Evolutionary conservation across 345 rosid species (phyloP), one percentile per base, ranked within the genome.

Genomic region (Populus tremula): DNA sequence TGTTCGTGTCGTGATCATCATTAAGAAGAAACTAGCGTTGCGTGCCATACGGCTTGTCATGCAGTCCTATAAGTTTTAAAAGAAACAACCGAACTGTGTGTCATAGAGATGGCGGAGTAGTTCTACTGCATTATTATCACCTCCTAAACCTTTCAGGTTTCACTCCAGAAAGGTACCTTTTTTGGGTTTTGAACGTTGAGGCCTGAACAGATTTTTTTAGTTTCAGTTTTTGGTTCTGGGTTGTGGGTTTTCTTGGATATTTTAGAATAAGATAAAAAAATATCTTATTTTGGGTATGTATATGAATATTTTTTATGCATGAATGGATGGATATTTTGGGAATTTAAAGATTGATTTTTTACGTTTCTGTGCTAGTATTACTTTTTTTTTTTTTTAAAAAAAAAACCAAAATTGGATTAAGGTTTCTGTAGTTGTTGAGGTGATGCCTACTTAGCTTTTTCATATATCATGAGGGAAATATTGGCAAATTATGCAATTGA

Each of bases 131-230:
- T 80, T 71, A 31, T 69, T 71, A 31, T 69, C 93, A 33, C 81
- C 81, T 77, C 73, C 86, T 10, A 70, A 76, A 14, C 91, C 92
- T 69, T 69, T 92, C 97, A 13, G 92, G 97, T 97, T 91, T 94
- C 84, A 84, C 94, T 35, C 96, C 98, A 8, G 85, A 83, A 78
- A 90, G 87, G 98, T 94, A 64, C 7, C 18, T 16, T 76, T 41
- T 79, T 25, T 21, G 43, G 1, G 14, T 59, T 59, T n/a, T 59
- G 29, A 56, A 59, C 29, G 64, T 9, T 59, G 27, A 10, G 64
- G 64, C 64, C 29, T 59, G 64, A 59, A 23, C 13, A 2, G 29
- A 14, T 4, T 25, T 47, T 33, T 13, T 77, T 67, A 56, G 8
- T 16, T 49, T 20, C 23, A 13, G 13, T 56, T 61, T 56, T 18